Base-by-base conservation (phyloP, 2,329 filamentous ascomycete species). In the Blastomyces silverae region DNA sequence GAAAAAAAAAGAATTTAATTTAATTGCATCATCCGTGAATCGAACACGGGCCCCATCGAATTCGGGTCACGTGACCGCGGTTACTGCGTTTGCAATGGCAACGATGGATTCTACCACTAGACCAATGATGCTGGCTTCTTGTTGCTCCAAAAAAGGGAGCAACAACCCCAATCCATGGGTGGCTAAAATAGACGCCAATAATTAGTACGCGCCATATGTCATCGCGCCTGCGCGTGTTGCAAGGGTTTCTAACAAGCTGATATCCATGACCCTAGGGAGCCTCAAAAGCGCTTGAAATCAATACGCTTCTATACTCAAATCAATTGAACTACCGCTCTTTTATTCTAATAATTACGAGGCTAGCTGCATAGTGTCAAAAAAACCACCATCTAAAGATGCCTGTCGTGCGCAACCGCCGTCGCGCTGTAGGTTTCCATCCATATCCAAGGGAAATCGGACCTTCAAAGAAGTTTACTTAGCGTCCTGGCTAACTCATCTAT, bases 1-100 rank as follows among this genome's bases (percentile, higher is more conserved):
- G 4, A 28, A 28, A 28, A 28, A 28, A 3, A 28, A 28, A 3
- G 4, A 0, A 28, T 28, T 28, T 2, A 2, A 28, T 28, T 28
- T 28, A 2, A 48, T 48, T 78, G 76, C 76, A 78, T 77, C 76
- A 76, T 77, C 76, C 76, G 76, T 76, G 76, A 78, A 78, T 78
- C 76, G 76, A 78, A 78, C 76, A 76, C 76, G 76, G 76, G 76
- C 75, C 76, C 53, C 57, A 60, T 60, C 57, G 57, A 59, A n/a
- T n/a, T n/a, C n/a, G n/a, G n/a, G 37, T 59, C 15, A 7, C 3
- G 5, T 34, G 37, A 44, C 22, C 22, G n/a, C n/a, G n/a, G n/a
- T 25, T 4, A 59, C 8, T 4, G 6, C n/a, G 3, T 34, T 6
- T 1, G 17, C 13, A 20, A 46, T 62, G 60, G 60, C 60, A 62